Evolutionary conservation across 257 asterid genomes (phyloP), one percentile per base, ranked within the genome.

Genomic region (Solanum pinnatisectum): DNA sequence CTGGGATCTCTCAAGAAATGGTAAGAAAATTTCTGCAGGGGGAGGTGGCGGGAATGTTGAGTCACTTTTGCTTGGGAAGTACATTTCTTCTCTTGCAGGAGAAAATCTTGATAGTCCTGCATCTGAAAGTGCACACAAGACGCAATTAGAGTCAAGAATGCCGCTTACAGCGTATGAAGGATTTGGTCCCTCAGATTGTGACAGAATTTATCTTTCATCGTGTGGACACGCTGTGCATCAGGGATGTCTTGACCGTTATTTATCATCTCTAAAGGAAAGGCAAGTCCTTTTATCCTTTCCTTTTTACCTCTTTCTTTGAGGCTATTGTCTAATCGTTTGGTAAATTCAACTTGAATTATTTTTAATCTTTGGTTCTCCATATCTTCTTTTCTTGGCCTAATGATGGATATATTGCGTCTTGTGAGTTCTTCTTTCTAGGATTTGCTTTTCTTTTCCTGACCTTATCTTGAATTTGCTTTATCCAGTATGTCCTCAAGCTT

Each of bases 211-310:
- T 93, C 90, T 94, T 86, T 96, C 99, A 84, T 96, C 99, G 25
- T 97, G 99, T 81, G 99, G 99, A 73, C 99, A 97, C 89, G 99
- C 99, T 87, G 99, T 97, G 92, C 99, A 97, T 92, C 98, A 96
- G 91, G 96, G 94, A 90, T 97, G 99, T 90, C 94, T 97, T 86
- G 98, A 96, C 89, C 98, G 98, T 49, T 97, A 97, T 90, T 90
- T 97, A 87, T 92, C 94, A 76, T 96, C 99, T 40, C 94, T 97
- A 63, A 96, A 90, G 94, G 99, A 97, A 89, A 97, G 99, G 99
- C 96, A 92, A 67, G 63, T 23, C 65, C 67, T 70, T 71, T 23
- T 76, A 72, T 72, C 84, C 22, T 20, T 32, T 82, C 85, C 42
- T 40, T 78, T 74, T 78, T 39, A 78, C 59, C 63, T 82, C 70